These are phyloP conservation scores for Didymella sp. DNA, from an alignment of 2,329 filamentous ascomycete genomes.

Conservation along the genomic window DNA sequence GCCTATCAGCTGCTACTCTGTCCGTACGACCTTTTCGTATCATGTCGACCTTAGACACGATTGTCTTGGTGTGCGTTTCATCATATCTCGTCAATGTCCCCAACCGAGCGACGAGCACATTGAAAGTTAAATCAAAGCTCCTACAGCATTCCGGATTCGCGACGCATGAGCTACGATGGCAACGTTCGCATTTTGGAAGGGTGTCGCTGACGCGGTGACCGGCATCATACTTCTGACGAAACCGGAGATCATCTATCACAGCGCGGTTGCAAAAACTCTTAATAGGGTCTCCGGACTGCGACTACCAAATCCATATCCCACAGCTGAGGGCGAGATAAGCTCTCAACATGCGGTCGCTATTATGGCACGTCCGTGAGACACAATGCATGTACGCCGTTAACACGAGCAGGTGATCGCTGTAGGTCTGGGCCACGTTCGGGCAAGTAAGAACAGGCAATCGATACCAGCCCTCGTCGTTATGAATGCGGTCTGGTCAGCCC, in stretches of 20 bases:
- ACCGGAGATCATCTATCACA: slow-evolving; percentile 29
- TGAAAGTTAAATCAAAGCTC: not conserved
- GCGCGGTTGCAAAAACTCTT: slow-evolving; percentile 17
- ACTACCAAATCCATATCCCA: slow-evolving; percentile 25
- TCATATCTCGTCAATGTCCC: not conserved
- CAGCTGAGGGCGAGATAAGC: slow-evolving; percentile 9
- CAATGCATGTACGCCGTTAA: not conserved
- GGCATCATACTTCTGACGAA: slow-evolving; percentile 24
- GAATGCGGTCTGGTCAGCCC: slow-evolving; percentile 22
- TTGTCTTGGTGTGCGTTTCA: not conserved
- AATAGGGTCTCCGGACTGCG: slow-evolving; percentile 14
- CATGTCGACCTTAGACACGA: not conserved
- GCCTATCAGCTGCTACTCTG: not conserved
- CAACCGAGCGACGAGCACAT: not conserved
- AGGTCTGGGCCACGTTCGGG: slow-evolving; percentile 23
- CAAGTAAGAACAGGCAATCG: slow-evolving; percentile 12
- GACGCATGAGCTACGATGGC: slow-evolving; percentile 14
- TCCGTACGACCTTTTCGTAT: not conserved
- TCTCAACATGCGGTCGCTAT: slow-evolving; percentile 29
- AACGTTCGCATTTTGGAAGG: slow-evolving; percentile 25
- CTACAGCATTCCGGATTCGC: not conserved
- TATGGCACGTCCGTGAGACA: slow-evolving; percentile 7
- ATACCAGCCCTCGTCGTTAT: slow-evolving; percentile 22
- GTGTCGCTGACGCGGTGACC: slow-evolving; percentile 23
- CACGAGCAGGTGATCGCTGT: slow-evolving; percentile 21